Percentiles rank a stretch among this genome's conserved stretches.
Conservation (phyloP, 1,284 basidiomycete genomes). For the Ceratobasidium sp. region DNA sequence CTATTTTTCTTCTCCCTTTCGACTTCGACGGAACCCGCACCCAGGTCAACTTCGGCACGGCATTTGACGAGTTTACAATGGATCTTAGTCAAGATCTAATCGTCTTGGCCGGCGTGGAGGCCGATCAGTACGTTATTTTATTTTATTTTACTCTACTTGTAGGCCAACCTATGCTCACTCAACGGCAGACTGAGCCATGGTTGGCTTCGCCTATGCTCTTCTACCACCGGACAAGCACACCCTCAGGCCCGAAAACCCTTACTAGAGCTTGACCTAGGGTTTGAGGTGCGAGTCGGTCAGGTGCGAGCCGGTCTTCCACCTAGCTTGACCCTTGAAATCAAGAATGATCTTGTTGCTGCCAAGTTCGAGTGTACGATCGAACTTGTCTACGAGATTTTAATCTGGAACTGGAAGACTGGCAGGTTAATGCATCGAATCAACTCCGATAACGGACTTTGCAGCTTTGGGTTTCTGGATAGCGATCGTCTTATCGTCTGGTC, state of each 20-base stretch:
- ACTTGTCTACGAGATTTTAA: neutral
- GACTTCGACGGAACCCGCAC: neutral
- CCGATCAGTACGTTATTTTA: neutral
- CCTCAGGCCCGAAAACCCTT: slow-evolving; percentile 1
- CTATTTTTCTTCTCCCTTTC: slow-evolving; percentile 11
- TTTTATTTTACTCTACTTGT: neutral
- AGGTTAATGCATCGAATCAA: neutral
- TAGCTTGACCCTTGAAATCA: neutral
- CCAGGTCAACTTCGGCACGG: neutral
- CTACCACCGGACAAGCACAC: neutral
- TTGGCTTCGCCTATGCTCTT: neutral
- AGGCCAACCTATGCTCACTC: neutral
- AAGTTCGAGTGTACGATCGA: neutral
- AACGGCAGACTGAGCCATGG: neutral
- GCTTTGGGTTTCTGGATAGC: slow-evolving; percentile 17
- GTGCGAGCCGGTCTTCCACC: too few species aligned
- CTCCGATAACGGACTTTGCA: neutral
- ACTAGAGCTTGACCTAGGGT: neutral
- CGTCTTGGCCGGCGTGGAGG: neutral
- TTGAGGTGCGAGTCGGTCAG: too few species aligned
- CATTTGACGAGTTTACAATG: slow-evolving; percentile 11
- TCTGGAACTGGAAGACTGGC: slow-evolving; percentile 30
- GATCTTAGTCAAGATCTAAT: slow-evolving; percentile 9
- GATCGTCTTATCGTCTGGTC: neutral
- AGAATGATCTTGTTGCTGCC: neutral